phyloP scores from a whole-genome alignment of 2,329 filamentous ascomycete genomes.

The Myriosclerotinia curreyana region DNA sequence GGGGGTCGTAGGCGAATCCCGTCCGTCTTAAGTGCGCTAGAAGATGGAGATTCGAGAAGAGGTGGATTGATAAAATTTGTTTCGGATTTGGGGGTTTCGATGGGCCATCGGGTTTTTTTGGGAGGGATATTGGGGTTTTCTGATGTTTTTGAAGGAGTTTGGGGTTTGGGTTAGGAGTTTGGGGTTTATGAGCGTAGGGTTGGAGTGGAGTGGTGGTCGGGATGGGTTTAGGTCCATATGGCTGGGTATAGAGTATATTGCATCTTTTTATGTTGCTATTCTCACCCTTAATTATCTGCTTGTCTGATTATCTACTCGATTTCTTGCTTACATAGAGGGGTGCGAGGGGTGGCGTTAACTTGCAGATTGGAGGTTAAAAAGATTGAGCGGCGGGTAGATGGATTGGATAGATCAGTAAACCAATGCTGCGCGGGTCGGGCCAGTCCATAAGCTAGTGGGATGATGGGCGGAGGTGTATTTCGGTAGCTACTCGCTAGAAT shows the following conservation, averaged over 20 bases:
- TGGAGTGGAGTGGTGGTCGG: too few relatives aligned
- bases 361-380: neutral
- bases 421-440: slow-evolving; percentile 6
- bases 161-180: too few relatives aligned
- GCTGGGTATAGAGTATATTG: too few relatives aligned
- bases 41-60: neutral
- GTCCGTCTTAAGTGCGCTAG: slow-evolving; percentile 5
- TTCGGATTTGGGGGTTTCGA: neutral
- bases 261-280: too few relatives aligned
- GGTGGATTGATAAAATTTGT: neutral
- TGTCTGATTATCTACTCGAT: too few relatives aligned
- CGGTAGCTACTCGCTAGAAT: slow-evolving; percentile 3
- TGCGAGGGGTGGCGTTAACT: neutral
- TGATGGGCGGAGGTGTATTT: neutral
- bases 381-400: neutral
- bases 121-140: neutral
- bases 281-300: too few relatives aligned
- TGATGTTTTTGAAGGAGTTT: neutral
- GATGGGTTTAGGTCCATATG: too few relatives aligned
- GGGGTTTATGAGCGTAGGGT: too few relatives aligned
- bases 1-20: neutral
- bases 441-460: neutral
- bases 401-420: neutral
- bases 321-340: neutral
- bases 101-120: too few relatives aligned